These are phyloP conservation scores for Ensete ventricosum DNA, from an alignment of 176 grass and related monocot species.

Conservation along the genomic window DNA sequence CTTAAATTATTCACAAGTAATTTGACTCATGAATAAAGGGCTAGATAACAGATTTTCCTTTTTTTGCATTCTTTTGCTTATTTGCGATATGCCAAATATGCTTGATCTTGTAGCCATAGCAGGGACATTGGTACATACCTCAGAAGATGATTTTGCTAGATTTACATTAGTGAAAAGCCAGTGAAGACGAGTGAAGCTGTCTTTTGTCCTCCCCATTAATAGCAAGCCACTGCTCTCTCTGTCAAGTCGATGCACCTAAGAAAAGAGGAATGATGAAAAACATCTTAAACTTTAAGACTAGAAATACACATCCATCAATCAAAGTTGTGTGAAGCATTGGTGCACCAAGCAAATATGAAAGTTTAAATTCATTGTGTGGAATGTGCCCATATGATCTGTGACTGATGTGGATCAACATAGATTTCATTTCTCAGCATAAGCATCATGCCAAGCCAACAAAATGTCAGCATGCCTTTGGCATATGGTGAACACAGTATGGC, in stretches of 20 bases:
- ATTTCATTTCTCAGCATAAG: not conserved
- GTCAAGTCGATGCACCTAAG: conserved; percentile 72
- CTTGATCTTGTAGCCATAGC: not conserved
- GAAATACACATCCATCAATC: not conserved
- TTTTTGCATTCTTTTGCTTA: not conserved
- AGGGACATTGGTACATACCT: conserved; percentile 31
- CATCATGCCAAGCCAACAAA: not conserved
- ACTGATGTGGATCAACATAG: not conserved
- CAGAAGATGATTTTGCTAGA: conserved; percentile 50
- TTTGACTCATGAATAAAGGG: not conserved
- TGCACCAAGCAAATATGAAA: too few relatives aligned
- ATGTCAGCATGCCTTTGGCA: not conserved
- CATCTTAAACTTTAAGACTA: not conserved
- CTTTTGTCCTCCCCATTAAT: conserved; percentile 69
- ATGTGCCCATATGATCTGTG: not conserved
- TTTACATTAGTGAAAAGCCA: conserved; percentile 65
- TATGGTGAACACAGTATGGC: not conserved
- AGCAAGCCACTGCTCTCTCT: conserved; percentile 71
- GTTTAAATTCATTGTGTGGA: too few relatives aligned
- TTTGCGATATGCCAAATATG: not conserved
- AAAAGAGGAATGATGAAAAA: not conserved
- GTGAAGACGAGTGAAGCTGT: conserved; percentile 49
- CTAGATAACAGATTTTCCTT: too few relatives aligned
- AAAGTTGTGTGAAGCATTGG: not conserved
- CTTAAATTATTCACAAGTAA: not conserved